phyloP scores from a whole-genome alignment of 805 yeast species.

The Sungouiozyma intestinalis region DNA sequence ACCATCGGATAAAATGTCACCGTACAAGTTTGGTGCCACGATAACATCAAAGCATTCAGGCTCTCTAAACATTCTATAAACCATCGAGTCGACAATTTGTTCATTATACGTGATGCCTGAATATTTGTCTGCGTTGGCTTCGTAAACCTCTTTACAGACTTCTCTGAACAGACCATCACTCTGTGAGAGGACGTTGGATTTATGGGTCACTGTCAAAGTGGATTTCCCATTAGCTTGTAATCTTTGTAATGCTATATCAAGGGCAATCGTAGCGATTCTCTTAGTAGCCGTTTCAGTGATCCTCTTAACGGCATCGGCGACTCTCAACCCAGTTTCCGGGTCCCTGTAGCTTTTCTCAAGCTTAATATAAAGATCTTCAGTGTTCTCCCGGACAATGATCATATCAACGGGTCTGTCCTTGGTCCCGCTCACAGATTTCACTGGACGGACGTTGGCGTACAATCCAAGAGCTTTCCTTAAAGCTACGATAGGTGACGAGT shows the following conservation, averaged over 20 bases:
- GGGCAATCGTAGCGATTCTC: slow-evolving; percentile 82
- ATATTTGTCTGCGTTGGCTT: slow-evolving; percentile 47
- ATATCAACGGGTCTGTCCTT: slow-evolving; percentile 82
- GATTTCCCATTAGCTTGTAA: slow-evolving; percentile 56
- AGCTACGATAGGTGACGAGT: slow-evolving; percentile 98
- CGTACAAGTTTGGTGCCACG: slow-evolving; percentile 97
- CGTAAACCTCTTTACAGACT: slow-evolving; percentile 39
- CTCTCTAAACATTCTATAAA: slow-evolving; percentile 96
- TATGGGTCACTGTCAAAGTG: slow-evolving; percentile 82
- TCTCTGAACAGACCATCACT: slow-evolving; percentile 96
- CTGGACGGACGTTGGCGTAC: slow-evolving; percentile 96
- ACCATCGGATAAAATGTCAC: slow-evolving; percentile 94
- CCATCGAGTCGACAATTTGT: slow-evolving; percentile 99
- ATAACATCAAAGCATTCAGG: slow-evolving; percentile 96
- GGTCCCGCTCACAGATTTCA: slow-evolving; percentile 78
- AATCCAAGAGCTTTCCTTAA: slow-evolving; percentile 89
- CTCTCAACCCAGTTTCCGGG: slow-evolving; percentile 71
- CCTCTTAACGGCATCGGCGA: slow-evolving; percentile 97
- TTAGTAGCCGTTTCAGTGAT: slow-evolving; percentile 80
- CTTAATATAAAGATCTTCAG: slow-evolving; percentile 94
- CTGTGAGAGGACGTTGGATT: slow-evolving; percentile 85
- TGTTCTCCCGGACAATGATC: slow-evolving; percentile 97
- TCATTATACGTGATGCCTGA: slow-evolving; percentile 64
- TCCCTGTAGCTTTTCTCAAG: slow-evolving; percentile 66
- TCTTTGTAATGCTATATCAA: slow-evolving; percentile 88